Percentiles rank a stretch among this genome's conserved stretches.
phyloP scores from a whole-genome alignment of 495 filamentous ascomycete species.

The Neurospora sp. region DNA sequence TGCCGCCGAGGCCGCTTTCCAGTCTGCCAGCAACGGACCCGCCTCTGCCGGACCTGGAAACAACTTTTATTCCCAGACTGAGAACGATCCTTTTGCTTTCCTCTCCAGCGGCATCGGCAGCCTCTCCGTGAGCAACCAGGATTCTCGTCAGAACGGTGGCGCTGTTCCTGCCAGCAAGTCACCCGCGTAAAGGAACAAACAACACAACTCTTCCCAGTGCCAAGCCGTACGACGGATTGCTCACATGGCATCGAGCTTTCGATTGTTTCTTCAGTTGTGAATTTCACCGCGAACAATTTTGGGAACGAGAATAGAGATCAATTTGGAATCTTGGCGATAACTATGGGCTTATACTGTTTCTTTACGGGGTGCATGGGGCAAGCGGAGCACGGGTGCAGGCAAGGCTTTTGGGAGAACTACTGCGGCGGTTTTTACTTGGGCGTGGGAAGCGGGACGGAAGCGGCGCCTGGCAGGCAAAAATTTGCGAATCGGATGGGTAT shows the following conservation, averaged over 20 bases:
- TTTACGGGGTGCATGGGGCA: conserved; percentile 8
- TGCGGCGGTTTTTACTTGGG: conserved; percentile 11
- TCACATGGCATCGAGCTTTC: conserved; percentile 8
- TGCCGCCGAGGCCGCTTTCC: conserved; percentile 83
- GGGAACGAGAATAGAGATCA: conserved; percentile 26
- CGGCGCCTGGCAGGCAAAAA: conserved; percentile 21
- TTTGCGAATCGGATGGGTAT: conserved; percentile 30
- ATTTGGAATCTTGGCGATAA: conserved; percentile 27
- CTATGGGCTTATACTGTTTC: conserved; percentile 29
- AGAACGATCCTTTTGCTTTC: conserved; percentile 82
- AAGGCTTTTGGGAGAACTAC: conserved; percentile 23
- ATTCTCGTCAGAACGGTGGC: conserved; percentile 69
- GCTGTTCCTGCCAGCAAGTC: conserved; percentile 53
- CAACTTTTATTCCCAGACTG: conserved; percentile 48
- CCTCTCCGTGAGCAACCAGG: conserved; percentile 73
- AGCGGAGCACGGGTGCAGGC: conserved; percentile 11
- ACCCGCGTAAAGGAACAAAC: conserved; percentile 39
- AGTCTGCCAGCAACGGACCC: conserved; percentile 68
- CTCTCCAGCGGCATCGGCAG: conserved; percentile 72
- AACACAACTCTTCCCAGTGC: background rate
- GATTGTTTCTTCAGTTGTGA: conserved; percentile 17
- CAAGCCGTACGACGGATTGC: conserved; percentile 7
- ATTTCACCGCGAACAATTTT: conserved; percentile 13
- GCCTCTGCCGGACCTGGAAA: conserved; percentile 55
- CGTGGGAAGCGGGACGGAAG: conserved; percentile 9